phyloP scores from a whole-genome alignment of 2,329 filamentous ascomycete species.

The Paraphaeosphaeria sporulosa region DNA sequence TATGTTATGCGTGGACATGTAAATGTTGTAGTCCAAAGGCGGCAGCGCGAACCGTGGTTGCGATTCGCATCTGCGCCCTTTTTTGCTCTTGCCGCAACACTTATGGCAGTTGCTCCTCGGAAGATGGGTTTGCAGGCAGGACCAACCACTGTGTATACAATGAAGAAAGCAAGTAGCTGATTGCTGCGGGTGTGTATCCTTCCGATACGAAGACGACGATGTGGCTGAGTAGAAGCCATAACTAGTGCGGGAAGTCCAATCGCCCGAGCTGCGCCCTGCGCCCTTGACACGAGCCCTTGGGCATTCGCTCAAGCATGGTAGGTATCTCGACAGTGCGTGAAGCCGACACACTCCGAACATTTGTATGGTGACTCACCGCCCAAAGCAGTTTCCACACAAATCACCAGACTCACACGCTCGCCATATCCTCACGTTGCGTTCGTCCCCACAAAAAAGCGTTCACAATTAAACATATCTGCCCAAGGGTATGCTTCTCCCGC shows the following conservation, averaged over 20 bases:
- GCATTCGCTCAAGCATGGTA: not conserved
- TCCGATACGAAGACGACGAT: not conserved
- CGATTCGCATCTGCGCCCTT: conserved; percentile 1
- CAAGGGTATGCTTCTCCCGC: conserved; percentile 12
- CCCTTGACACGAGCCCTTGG: not conserved
- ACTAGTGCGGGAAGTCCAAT: not conserved
- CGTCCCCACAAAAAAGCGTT: not conserved
- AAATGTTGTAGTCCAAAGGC: not conserved
- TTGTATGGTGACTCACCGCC: not conserved
- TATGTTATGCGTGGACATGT: not conserved
- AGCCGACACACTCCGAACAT: too few relatives aligned
- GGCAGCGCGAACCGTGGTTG: not conserved
- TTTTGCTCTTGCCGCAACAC: not conserved
- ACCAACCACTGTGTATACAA: not conserved
- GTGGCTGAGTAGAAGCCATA: not conserved
- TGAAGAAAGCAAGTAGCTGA: too few relatives aligned
- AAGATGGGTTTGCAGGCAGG: not conserved
- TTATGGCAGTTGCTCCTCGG: not conserved
- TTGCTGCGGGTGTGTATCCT: not conserved
- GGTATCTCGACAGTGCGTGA: not conserved
- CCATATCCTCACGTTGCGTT: not conserved
- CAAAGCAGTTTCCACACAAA: not conserved
- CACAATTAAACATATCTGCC: conserved; percentile 1
- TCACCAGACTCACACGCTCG: not conserved
- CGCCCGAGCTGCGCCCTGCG: not conserved